Base-by-base conservation (phyloP, 139 green algal species). In the Gonium pectorale region DNA sequence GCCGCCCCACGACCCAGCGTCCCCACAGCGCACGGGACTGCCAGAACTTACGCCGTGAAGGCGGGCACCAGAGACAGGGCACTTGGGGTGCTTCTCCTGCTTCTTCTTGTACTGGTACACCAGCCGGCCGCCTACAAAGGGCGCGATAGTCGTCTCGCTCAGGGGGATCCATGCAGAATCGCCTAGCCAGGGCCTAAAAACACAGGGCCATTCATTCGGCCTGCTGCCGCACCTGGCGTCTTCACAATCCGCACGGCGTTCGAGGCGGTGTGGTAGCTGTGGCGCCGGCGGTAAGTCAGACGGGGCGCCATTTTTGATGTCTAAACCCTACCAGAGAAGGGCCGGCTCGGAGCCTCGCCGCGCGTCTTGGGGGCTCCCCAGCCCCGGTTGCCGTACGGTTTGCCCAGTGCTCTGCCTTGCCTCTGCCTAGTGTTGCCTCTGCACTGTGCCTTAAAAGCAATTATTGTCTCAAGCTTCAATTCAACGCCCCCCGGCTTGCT, bases 41-140 rank as follows among this genome's bases (percentile, higher is more conserved):
- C n/a, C n/a, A 13, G 11, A 2, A 82, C 94, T 93, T 83, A 98
- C 93, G 71, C 96, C 95, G 72, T 98, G 88, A 24, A 98, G 94
- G n/a, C 79, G 73, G 41, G 94, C 92, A 77, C 96, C 96, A 44
- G 88, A 94, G 60, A 96, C 90, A 43, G 90, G 86, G 90, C 97
- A 99, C 40, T 92, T 95, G 35, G 95, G 89, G 80, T 93, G 90
- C 19, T 90, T 95, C 22, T 93, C 90, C 40, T 91, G 92, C 94
- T 99, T 99, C 89, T 94, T 96, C 69, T 94, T 90, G 74, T 97
- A 97, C 86, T 99, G 97, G 77, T 98, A 93, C 56, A 95, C 90
- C 38, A 98, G 92, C 74, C 93, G 93, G 79, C 97, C 97, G 87
- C 97, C 97, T 98, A 91, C 80, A 77, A 2, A 38, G 67, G n/a